Percentiles rank a stretch among this genome's conserved stretches.
These are phyloP conservation scores for Leccinum rimulosum DNA, from an alignment of 768 basidiomycete genomes.

Conservation along the genomic window DNA sequence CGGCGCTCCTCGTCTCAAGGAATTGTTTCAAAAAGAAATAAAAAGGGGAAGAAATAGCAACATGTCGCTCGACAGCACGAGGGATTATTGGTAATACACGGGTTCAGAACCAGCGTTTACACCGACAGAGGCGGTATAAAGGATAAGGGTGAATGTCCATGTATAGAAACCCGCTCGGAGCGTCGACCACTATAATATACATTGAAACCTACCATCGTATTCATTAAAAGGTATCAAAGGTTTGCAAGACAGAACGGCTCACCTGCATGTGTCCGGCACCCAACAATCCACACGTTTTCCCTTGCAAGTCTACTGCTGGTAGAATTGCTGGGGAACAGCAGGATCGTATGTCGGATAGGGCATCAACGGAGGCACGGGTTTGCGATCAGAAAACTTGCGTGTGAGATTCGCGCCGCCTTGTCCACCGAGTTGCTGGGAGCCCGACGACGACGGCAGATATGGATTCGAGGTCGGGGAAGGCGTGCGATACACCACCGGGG, in stretches of 20 bases:
- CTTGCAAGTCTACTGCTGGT: slow-evolving; percentile 4
- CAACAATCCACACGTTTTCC: not conserved
- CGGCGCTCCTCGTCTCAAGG: not conserved
- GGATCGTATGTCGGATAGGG: slow-evolving; percentile 23
- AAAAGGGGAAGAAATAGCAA: slow-evolving; percentile 1
- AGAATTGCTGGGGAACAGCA: slow-evolving; percentile 22
- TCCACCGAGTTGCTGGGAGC: slow-evolving; percentile 8
- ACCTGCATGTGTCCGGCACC: slow-evolving; percentile 2
- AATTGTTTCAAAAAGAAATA: not conserved
- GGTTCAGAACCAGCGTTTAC: slow-evolving; percentile 7
- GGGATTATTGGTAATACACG: slow-evolving; percentile 8
- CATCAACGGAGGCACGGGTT: slow-evolving; percentile 32
- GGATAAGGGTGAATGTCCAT: slow-evolving; percentile 8
- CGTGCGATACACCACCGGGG: not conserved
- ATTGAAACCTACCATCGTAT: not conserved
- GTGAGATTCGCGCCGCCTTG: slow-evolving; percentile 32
- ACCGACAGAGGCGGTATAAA: slow-evolving; percentile 2
- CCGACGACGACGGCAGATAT: slow-evolving; percentile 15
- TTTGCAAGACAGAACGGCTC: not conserved
- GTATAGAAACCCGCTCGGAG: not conserved
- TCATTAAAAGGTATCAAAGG: not conserved
- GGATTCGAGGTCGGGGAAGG: slow-evolving; percentile 7
- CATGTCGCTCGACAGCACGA: slow-evolving; percentile 17
- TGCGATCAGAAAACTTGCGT: slow-evolving; percentile 35
- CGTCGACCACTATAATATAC: not conserved